Evolutionary conservation across 495 filamentous ascomycete genomes (phyloP).

Genomic region (Penicillium alfredii): DNA sequence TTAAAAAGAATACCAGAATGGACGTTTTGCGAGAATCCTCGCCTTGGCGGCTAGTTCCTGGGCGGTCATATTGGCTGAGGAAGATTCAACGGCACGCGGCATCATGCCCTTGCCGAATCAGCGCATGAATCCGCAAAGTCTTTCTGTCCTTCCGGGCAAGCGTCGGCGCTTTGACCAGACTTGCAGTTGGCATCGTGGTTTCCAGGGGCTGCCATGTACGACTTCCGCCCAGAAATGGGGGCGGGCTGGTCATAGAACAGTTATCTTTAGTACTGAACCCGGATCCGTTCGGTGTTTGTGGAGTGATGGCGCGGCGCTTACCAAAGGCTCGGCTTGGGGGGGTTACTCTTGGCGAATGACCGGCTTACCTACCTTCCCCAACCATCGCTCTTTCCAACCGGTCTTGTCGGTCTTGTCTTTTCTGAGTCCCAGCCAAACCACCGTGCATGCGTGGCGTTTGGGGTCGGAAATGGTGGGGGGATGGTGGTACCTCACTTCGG

Average conservation of each 20-base stretch:
- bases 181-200: slow-evolving; percentile 53
- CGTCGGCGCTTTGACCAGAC: slow-evolving; percentile 32
- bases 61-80: slow-evolving; percentile 41
- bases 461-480: too few relatives aligned
- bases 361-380: too few relatives aligned
- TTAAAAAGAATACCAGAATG: slow-evolving; percentile 64
- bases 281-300: too few relatives aligned
- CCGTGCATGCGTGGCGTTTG: too few relatives aligned
- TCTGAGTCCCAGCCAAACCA: too few relatives aligned
- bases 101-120: slow-evolving; percentile 48
- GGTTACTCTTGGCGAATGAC: too few relatives aligned
- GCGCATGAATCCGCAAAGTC: slow-evolving; percentile 57
- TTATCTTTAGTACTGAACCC: too few relatives aligned
- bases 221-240: slow-evolving; percentile 36
- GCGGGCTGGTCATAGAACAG: slow-evolving; percentile 49
- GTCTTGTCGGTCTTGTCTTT: too few relatives aligned
- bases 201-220: slow-evolving; percentile 51
- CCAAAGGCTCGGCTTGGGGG: too few relatives aligned
- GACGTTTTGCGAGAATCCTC: slow-evolving; percentile 44
- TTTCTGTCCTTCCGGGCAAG: slow-evolving; percentile 52
- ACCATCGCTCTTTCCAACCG: too few relatives aligned
- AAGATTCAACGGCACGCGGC: slow-evolving; percentile 43
- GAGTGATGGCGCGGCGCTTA: too few relatives aligned
- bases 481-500: too few relatives aligned
- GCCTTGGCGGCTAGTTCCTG: slow-evolving; percentile 45